phyloP scores from a whole-genome alignment of 805 yeast species.

The Blastobotrys peoriensis region DNA sequence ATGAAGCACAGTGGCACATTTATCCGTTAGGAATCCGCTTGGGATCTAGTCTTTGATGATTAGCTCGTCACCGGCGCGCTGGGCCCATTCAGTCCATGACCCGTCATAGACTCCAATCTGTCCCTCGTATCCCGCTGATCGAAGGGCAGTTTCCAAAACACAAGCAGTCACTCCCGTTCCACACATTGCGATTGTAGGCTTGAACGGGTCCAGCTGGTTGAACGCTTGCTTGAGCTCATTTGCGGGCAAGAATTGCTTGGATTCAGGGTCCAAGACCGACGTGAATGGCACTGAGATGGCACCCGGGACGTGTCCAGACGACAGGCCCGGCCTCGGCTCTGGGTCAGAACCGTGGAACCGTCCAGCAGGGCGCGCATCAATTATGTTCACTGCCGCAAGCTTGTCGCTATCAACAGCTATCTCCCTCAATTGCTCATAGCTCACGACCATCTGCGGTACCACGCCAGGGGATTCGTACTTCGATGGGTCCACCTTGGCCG shows the following conservation, averaged over 20 bases:
- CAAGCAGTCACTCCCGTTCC: conserved; percentile 97
- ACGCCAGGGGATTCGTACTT: conserved; percentile 28
- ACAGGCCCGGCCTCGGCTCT: conserved; percentile 83
- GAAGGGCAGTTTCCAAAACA: conserved; percentile 70
- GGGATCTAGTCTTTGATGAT: conserved; percentile 41
- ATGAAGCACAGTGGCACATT: no score
- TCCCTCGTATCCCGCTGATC: conserved; percentile 41
- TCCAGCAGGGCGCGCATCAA: conserved; percentile 77
- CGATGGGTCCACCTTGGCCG: conserved; percentile 16
- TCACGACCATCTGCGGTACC: conserved; percentile 46
- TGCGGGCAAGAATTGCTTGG: conserved; percentile 42
- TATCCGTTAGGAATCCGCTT: no score
- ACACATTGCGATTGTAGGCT: conserved; percentile 81
- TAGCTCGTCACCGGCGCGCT: conserved; percentile 53
- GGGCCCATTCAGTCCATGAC: conserved; percentile 67
- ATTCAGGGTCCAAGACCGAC: conserved; percentile 46
- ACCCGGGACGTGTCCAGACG: conserved; percentile 87
- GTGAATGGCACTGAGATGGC: conserved; percentile 71
- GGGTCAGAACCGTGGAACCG: conserved; percentile 76
- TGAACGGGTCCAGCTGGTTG: conserved; percentile 32
- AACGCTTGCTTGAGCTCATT: conserved; percentile 45
- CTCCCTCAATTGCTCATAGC: conserved; percentile 58
- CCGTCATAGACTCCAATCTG: conserved; percentile 66
- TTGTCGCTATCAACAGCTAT: conserved; percentile 44
- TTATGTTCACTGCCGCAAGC: conserved; percentile 40